These are phyloP conservation scores for Penicillium desertorum DNA, from an alignment of 495 filamentous ascomycete species.

Conservation along the genomic window DNA sequence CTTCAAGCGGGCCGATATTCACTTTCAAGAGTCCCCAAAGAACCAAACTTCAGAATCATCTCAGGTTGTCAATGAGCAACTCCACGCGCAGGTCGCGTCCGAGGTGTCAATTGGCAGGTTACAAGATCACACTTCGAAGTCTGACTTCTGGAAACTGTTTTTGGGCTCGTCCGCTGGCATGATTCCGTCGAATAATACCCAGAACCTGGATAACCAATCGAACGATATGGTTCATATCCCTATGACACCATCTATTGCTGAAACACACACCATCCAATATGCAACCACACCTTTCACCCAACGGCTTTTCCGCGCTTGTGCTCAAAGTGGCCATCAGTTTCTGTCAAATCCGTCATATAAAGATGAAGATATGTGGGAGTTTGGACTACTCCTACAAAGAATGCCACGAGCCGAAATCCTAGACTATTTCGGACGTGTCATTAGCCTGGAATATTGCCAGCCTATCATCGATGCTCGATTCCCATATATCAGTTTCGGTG, in stretches of 20 bases:
- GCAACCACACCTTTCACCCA: background rate
- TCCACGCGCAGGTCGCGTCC: background rate
- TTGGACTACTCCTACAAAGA: conserved; percentile 18
- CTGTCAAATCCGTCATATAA: conserved; percentile 5
- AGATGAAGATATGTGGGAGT: conserved; percentile 20
- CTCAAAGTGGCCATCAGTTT: conserved; percentile 17
- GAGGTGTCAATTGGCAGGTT: background rate
- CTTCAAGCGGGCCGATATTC: conserved; percentile 2
- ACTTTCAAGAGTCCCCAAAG: background rate
- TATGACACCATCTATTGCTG: background rate
- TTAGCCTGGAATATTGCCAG: conserved; percentile 13
- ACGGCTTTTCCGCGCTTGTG: conserved; percentile 17
- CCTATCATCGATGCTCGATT: conserved; percentile 20
- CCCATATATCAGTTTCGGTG: conserved; percentile 22
- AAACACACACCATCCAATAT: conserved; percentile 3
- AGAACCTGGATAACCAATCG: background rate
- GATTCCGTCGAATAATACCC: conserved; percentile 1
- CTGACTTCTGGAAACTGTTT: conserved; percentile 6
- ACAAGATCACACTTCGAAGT: background rate
- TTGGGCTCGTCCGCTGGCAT: background rate
- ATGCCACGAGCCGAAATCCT: conserved; percentile 13
- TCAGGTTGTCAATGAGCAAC: background rate
- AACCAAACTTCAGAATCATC: background rate
- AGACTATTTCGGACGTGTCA: conserved; percentile 18
- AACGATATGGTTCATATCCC: background rate